phyloP scores from a whole-genome alignment of 352 stramenopile genomes.

The Phytopythium chamaehyphon region DNA sequence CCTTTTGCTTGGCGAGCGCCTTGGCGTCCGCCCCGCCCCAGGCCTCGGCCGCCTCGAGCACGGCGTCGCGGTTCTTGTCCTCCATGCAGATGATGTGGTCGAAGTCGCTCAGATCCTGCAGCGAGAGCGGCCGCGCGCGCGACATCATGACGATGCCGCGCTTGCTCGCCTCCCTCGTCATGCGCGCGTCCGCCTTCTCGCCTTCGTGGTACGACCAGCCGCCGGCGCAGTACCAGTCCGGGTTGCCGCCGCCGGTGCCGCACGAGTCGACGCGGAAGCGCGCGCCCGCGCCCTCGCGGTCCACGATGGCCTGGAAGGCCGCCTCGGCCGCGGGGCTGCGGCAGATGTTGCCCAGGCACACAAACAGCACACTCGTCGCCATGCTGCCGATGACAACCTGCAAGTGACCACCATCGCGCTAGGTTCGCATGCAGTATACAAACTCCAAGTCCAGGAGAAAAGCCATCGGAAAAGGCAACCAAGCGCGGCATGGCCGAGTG shows the following conservation, averaged over 20 bases:
- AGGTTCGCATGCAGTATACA: no score
- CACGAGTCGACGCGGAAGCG: conserved; percentile 79
- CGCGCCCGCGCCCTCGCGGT: conserved; percentile 15
- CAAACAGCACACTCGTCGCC: conserved; percentile 81
- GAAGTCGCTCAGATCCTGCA: conserved; percentile 71
- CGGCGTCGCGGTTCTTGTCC: conserved; percentile 72
- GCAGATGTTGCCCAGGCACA: conserved; percentile 91
- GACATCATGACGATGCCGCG: conserved; percentile 81
- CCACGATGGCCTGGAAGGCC: conserved; percentile 82
- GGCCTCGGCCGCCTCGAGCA: conserved; percentile 73
- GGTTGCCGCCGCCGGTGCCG: conserved; percentile 79
- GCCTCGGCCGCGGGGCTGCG: conserved; percentile 77
- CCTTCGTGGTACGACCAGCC: conserved; percentile 88
- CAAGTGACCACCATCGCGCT: background rate
- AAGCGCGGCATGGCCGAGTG: background rate
- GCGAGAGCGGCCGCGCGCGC: conserved; percentile 64
- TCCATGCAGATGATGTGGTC: conserved; percentile 92
- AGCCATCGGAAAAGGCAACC: background rate
- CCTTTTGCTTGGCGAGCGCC: conserved; percentile 53
- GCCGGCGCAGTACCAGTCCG: conserved; percentile 69
- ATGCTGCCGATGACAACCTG: conserved; percentile 1
- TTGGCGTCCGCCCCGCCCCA: conserved; percentile 68
- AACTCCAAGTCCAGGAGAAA: background rate
- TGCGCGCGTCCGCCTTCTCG: conserved; percentile 74
- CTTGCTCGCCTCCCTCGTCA: conserved; percentile 83